These are phyloP conservation scores for Paraphoma sp. DNA, from an alignment of 2,329 filamentous ascomycete species.

Conservation along the genomic window DNA sequence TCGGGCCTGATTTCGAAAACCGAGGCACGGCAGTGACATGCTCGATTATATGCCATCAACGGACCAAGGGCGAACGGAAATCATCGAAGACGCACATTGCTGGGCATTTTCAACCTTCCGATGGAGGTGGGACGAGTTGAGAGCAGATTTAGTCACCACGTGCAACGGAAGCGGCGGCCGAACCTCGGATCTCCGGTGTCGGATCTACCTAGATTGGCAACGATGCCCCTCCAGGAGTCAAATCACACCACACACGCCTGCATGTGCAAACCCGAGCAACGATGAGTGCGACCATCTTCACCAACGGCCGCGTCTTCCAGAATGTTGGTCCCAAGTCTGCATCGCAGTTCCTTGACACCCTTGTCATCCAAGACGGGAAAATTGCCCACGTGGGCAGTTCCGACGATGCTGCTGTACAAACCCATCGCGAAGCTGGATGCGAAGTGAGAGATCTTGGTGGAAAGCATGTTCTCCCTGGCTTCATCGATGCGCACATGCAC, in stretches of 20 bases:
- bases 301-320: slow-evolving; percentile 36
- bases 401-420: slow-evolving; percentile 32
- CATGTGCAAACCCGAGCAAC: neutral
- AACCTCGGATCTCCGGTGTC: slow-evolving; percentile 22
- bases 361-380: slow-evolving; percentile 50
- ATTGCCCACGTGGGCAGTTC: slow-evolving; percentile 51
- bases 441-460: slow-evolving; percentile 45
- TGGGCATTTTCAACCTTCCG: too few relatives aligned
- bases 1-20: too few relatives aligned
- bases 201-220: neutral
- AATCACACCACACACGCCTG: too few relatives aligned
- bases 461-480: slow-evolving; percentile 58
- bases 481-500: slow-evolving; percentile 66
- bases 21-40: too few relatives aligned
- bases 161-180: slow-evolving; percentile 2
- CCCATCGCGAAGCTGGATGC: slow-evolving; percentile 24
- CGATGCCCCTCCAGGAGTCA: too few relatives aligned
- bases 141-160: too few relatives aligned
- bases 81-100: too few relatives aligned
- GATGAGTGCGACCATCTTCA: slow-evolving; percentile 29
- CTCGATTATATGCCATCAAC: too few relatives aligned
- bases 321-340: slow-evolving; percentile 4
- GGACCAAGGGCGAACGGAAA: too few relatives aligned
- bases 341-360: slow-evolving; percentile 29
- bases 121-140: neutral